These are phyloP conservation scores for Boletus eberwhitei DNA, from an alignment of 768 basidiomycete genomes.

Conservation along the genomic window DNA sequence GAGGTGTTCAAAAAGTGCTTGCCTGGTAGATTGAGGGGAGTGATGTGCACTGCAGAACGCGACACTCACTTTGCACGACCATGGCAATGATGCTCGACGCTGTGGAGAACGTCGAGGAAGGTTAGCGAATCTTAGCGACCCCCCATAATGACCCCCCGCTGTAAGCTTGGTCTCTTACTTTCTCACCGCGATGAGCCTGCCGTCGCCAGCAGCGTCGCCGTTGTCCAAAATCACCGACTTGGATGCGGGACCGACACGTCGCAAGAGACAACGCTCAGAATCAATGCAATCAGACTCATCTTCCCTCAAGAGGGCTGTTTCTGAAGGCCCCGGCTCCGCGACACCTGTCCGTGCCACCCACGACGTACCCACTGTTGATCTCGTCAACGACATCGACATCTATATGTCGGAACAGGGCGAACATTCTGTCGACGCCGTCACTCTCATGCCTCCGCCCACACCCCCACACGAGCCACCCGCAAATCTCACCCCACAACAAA, in stretches of 20 bases:
- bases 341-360: conserved; percentile 26
- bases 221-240: conserved; percentile 39
- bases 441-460: conserved; percentile 26
- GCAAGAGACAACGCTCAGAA: conserved; percentile 72
- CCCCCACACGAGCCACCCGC: conserved; percentile 21
- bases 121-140: conserved; percentile 2
- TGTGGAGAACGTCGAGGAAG: not conserved
- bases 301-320: conserved; percentile 76
- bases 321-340: conserved; percentile 56
- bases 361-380: conserved; percentile 11
- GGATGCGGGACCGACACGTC: conserved; percentile 30
- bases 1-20: conserved; percentile 84
- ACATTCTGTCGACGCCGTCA: conserved; percentile 18
- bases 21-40: not conserved
- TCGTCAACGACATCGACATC: conserved; percentile 58
- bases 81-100: not conserved
- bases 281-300: conserved; percentile 76
- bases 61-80: not conserved
- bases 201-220: conserved; percentile 41
- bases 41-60: no score
- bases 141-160: conserved; percentile 3
- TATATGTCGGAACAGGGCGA: conserved; percentile 64
- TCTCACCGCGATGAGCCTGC: conserved; percentile 40
- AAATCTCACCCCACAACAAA: conserved; percentile 41
- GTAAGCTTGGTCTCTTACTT: not conserved